Evolutionary conservation across 768 basidiomycete genomes (phyloP).

Genomic region (Leccinellum albellum): DNA sequence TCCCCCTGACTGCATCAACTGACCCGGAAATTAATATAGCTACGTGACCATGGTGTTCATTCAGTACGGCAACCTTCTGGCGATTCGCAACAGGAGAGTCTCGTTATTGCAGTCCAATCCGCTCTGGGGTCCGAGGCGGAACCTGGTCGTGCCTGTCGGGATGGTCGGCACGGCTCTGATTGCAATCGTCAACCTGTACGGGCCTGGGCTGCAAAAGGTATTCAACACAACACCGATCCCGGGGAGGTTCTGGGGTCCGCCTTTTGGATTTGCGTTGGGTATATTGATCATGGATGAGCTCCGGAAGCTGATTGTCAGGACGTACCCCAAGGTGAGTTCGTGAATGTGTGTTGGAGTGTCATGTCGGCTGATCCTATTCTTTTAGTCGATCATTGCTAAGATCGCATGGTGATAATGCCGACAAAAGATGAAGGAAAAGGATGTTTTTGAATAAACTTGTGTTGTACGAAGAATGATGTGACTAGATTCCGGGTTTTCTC

Average conservation of each 20-base stretch:
- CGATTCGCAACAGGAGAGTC: conserved; percentile 29
- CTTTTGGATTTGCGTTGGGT: conserved; percentile 39
- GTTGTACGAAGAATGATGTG: neutral
- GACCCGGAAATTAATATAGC: conserved; percentile 10
- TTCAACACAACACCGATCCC: conserved; percentile 38
- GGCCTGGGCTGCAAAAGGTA: conserved; percentile 25
- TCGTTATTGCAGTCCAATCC: conserved; percentile 27
- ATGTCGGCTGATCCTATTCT: neutral
- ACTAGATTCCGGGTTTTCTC: neutral
- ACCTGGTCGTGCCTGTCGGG: conserved; percentile 30
- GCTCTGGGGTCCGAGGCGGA: conserved; percentile 38
- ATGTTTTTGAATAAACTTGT: neutral
- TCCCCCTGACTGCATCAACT: neutral
- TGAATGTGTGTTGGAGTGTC: neutral
- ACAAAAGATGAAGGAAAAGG: neutral
- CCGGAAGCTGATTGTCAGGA: conserved; percentile 43
- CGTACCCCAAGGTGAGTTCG: conserved; percentile 38
- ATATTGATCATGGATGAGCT: conserved; percentile 44
- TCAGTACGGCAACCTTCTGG: conserved; percentile 23
- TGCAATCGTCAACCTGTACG: conserved; percentile 35
- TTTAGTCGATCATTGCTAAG: neutral
- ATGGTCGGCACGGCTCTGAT: conserved; percentile 32
- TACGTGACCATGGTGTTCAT: conserved; percentile 35
- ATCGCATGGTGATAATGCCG: neutral
- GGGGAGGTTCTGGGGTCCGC: conserved; percentile 43